Evolutionary conservation across 345 rosid species (phyloP).

Genomic region (Dipteronia sinensis): DNA sequence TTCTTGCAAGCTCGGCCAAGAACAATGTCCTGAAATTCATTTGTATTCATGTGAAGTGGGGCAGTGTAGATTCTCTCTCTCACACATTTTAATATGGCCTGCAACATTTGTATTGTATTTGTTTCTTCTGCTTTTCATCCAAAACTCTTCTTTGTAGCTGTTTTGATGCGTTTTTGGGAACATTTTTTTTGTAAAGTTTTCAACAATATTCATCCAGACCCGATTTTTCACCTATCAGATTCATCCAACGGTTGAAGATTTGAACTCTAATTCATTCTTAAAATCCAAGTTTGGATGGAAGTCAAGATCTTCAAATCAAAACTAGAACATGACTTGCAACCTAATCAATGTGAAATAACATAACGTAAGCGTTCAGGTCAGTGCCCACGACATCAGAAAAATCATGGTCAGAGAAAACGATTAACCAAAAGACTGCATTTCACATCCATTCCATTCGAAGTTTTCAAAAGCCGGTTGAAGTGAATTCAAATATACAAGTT

Average conservation of each 20-base stretch:
- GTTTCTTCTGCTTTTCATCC: neutral
- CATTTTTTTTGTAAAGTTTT: too few species aligned
- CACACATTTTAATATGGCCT: neutral
- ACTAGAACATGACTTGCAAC: neutral
- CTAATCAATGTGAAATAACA: neutral
- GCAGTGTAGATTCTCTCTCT: neutral
- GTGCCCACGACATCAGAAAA: neutral
- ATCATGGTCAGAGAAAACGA: neutral
- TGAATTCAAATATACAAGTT: conserved; percentile 40
- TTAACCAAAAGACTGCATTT: conserved; percentile 1
- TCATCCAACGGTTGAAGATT: too few species aligned
- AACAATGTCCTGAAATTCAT: neutral
- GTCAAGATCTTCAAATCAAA: neutral
- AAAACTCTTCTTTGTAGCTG: neutral
- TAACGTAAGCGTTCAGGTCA: too few species aligned
- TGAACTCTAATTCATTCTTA: too few species aligned
- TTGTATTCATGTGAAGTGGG: neutral
- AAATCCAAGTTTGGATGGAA: too few species aligned
- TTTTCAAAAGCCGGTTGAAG: conserved; percentile 20
- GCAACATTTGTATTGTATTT: neutral
- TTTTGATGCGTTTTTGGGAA: too few species aligned
- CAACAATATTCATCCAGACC: neutral
- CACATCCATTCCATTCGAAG: conserved; percentile 18
- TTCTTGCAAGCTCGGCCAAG: neutral
- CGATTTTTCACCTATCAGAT: neutral